Conservation (phyloP, 2,329 filamentous ascomycete genomes). For the Talaromyces sp. region DNA sequence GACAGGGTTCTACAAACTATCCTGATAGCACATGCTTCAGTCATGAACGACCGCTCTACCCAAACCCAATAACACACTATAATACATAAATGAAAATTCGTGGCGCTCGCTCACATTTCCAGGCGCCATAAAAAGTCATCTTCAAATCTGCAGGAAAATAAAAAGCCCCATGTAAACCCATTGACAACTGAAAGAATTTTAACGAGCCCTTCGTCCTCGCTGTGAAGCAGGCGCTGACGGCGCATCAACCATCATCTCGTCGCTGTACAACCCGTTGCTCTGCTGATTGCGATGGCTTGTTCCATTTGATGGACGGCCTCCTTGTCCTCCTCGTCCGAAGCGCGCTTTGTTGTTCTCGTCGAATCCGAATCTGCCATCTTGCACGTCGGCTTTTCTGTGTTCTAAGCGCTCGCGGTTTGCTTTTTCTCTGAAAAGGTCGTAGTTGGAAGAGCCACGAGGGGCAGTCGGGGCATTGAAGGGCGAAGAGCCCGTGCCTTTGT, state of each 20-base stretch:
- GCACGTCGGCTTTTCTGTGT: conserved; percentile 24
- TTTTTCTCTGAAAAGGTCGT: conserved; percentile 32
- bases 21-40: not conserved
- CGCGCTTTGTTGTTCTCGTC: conserved; percentile 14
- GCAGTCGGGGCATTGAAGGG: conserved; percentile 11
- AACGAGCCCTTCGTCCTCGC: conserved; percentile 6
- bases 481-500: conserved; percentile 33
- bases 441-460: conserved; percentile 17
- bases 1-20: not conserved
- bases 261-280: conserved; percentile 29
- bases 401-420: conserved; percentile 33
- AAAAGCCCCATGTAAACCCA: not conserved
- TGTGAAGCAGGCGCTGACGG: conserved; percentile 14
- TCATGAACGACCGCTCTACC: not conserved
- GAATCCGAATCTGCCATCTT: conserved; percentile 32
- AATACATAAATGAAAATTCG: not conserved
- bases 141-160: not conserved
- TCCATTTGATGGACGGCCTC: not conserved
- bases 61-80: not conserved
- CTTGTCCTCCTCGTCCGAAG: conserved; percentile 3
- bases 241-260: conserved; percentile 36
- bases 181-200: not conserved
- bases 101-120: not conserved
- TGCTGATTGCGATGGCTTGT: conserved; percentile 6
- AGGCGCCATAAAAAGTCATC: not conserved